Evolutionary conservation across 768 basidiomycete genomes (phyloP).

Genomic region (Russula vinacea): DNA sequence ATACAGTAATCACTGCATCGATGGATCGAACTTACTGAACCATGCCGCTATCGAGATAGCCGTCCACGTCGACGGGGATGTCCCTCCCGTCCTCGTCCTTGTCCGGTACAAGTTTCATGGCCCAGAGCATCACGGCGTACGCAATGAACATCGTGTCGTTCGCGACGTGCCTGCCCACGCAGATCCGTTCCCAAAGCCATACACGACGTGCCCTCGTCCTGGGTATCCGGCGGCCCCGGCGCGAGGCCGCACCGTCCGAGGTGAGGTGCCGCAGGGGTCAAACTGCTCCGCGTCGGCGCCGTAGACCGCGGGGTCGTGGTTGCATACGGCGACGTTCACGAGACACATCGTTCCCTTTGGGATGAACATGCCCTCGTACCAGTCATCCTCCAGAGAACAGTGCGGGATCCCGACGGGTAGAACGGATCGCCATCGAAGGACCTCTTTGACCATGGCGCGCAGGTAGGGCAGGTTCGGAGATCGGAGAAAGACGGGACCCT

Average conservation of each 20-base stretch:
- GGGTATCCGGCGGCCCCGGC: conserved; percentile 32
- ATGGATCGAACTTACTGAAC: conserved; percentile 26
- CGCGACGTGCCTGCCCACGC: conserved; percentile 38
- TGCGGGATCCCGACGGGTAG: conserved; percentile 29
- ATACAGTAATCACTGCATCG: no score
- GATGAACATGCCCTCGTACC: conserved; percentile 36
- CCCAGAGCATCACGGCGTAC: conserved; percentile 36
- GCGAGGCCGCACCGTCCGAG: conserved; percentile 31
- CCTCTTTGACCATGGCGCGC: conserved; percentile 31
- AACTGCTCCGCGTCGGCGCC: conserved; percentile 33
- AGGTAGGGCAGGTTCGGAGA: conserved; percentile 29
- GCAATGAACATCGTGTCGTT: conserved; percentile 38
- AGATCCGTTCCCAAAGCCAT: conserved; percentile 38
- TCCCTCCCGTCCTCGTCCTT: conserved; percentile 23
- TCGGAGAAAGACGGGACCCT: conserved; percentile 30
- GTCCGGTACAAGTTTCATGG: conserved; percentile 29
- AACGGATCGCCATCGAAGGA: conserved; percentile 29
- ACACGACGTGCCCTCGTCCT: conserved; percentile 36
- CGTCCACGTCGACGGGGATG: conserved; percentile 24
- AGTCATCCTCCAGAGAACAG: conserved; percentile 33
- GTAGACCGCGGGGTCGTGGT: conserved; percentile 34
- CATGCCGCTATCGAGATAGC: conserved; percentile 26
- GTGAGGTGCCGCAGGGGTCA: conserved; percentile 34
- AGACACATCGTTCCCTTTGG: conserved; percentile 39
- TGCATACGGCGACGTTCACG: conserved; percentile 35